Evolutionary conservation across 2,329 filamentous ascomycete species (phyloP).

Genomic region (Aspergillus sergii): DNA sequence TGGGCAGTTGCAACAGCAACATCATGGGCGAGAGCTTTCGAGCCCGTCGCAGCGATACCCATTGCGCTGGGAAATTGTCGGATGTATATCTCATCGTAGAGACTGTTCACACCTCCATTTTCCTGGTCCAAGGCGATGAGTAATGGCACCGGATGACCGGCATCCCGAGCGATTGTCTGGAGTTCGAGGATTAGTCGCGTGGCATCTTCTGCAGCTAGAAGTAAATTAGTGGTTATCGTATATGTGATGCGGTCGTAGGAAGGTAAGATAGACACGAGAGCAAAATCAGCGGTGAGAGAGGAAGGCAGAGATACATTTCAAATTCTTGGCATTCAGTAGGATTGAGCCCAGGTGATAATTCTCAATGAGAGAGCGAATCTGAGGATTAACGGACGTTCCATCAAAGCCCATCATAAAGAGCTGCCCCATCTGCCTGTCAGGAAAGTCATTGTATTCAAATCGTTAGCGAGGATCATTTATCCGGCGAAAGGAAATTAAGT

Average conservation of each 20-base stretch:
- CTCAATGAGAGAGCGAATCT: slow-evolving; percentile 65
- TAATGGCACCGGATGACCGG: slow-evolving; percentile 85
- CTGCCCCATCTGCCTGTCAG: slow-evolving; percentile 61
- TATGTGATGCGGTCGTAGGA: neutral
- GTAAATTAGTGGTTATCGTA: slow-evolving; percentile 32
- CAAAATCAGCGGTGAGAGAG: neutral
- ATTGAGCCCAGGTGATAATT: slow-evolving; percentile 83
- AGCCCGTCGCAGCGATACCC: slow-evolving; percentile 92
- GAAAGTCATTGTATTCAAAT: slow-evolving; percentile 69
- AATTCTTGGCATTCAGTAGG: slow-evolving; percentile 65
- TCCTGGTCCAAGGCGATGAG: slow-evolving; percentile 94
- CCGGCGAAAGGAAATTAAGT: neutral
- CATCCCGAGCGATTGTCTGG: slow-evolving; percentile 86
- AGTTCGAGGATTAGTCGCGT: slow-evolving; percentile 86
- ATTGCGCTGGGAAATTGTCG: slow-evolving; percentile 97
- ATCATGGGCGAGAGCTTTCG: slow-evolving; percentile 80
- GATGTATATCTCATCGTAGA: slow-evolving; percentile 94
- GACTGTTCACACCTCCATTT: slow-evolving; percentile 95
- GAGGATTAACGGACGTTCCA: slow-evolving; percentile 63
- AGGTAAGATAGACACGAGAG: neutral
- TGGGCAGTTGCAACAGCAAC: slow-evolving; percentile 91
- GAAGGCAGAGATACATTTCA: slow-evolving; percentile 57
- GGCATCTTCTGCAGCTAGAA: slow-evolving; percentile 82
- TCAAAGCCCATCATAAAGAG: slow-evolving; percentile 70
- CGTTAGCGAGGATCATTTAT: slow-evolving; percentile 32